A percentile compares a stretch with the other conserved stretches of the same genome.
Conservation (phyloP, 1,139 yeast genomes). For the Diutina siamensis region DNA sequence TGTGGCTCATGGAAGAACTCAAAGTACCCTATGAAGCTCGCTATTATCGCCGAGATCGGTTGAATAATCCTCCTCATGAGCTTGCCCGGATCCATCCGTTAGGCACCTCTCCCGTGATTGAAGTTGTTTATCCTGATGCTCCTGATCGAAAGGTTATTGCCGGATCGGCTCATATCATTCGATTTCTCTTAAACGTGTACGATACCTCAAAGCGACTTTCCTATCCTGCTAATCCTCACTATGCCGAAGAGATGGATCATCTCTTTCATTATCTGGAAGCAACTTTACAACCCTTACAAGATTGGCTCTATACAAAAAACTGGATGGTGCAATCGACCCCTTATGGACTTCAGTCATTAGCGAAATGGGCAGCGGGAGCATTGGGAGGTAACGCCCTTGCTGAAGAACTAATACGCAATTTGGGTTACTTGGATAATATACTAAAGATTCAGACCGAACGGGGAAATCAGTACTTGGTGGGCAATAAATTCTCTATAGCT, state of each 20-base stretch:
- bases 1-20: not conserved
- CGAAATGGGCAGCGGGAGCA: not conserved
- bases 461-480: not conserved
- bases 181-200: not conserved
- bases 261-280: not conserved
- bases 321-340: not conserved
- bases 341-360: not conserved
- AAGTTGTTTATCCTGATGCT: not conserved
- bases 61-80: not conserved
- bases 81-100: not conserved
- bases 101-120: not conserved
- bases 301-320: not conserved
- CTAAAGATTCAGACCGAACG: not conserved
- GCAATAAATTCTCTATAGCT: not conserved
- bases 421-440: not conserved
- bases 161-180: not conserved
- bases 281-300: not conserved
- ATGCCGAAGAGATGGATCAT: not conserved
- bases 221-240: not conserved
- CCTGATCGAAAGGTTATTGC: not conserved
- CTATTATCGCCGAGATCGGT: not conserved
- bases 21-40: not conserved
- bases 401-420: not conserved
- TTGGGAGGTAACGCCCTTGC: not conserved
- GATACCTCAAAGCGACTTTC: not conserved